Evolutionary conservation across 208 protist genomes (phyloP).

Genomic region (Crithidia mellificae): DNA sequence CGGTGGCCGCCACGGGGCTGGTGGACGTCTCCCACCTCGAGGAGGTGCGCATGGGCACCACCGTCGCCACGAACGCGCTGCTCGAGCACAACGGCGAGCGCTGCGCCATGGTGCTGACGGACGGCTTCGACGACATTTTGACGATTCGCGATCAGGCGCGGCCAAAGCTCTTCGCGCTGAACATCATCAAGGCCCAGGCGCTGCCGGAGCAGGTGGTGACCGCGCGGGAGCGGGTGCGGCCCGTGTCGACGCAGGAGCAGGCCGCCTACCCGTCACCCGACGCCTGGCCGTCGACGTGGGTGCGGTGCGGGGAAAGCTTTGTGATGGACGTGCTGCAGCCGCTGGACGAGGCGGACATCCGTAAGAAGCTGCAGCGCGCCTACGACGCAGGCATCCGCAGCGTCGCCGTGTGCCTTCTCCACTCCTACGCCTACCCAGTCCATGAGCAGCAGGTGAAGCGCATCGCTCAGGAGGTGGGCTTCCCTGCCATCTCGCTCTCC

Average conservation of each 20-base stretch:
- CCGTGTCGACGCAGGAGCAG: constrained; percentile 47
- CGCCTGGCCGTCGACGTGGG: constrained; percentile 54
- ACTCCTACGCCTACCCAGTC: constrained; percentile 89
- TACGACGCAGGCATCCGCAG: constrained; percentile 78
- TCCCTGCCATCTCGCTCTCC: constrained; percentile 91
- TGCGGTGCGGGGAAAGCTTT: constrained; percentile 72
- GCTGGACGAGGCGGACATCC: constrained; percentile 54
- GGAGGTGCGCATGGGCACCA: constrained; percentile 96
- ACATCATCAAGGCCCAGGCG: constrained; percentile 84
- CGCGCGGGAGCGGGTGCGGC: constrained; percentile 89
- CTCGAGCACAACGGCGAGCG: constrained; percentile 94
- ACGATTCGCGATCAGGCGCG: constrained; percentile 93
- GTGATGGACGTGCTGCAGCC: constrained; percentile 64
- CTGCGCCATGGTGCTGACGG: constrained; percentile 90
- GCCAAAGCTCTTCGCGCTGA: constrained; percentile 93
- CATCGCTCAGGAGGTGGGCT: constrained; percentile 87
- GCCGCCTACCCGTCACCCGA: constrained; percentile 22
- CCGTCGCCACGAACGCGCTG: constrained; percentile 96
- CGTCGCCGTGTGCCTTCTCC: constrained; percentile 93
- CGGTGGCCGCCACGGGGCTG: constrained; percentile 32
- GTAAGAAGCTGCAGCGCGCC: constrained; percentile 42
- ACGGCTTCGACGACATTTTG: constrained; percentile 93
- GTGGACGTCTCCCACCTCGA: constrained; percentile 80
- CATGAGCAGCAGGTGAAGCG: constrained; percentile 88
- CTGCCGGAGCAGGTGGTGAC: constrained; percentile 85